Percentiles rank a stretch among this genome's conserved stretches.
Evolutionary conservation across 257 asterid species (phyloP).

Genomic region (Solanum tarapatanum): DNA sequence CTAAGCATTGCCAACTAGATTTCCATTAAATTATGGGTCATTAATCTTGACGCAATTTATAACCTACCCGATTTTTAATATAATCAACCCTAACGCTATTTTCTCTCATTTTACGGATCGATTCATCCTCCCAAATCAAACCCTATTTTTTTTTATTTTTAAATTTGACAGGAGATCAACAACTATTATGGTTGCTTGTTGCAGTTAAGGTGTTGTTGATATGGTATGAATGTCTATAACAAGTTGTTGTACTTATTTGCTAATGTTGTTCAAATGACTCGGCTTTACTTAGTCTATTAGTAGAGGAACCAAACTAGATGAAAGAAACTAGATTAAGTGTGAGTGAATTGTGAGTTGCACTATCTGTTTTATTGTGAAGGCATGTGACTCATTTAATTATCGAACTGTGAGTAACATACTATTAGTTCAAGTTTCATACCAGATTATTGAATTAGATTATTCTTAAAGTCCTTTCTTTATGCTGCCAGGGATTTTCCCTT

Average conservation of each 20-base stretch:
- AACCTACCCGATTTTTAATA: not conserved
- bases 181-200: not conserved
- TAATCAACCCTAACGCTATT: too few species aligned
- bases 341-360: not conserved
- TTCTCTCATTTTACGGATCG: not conserved
- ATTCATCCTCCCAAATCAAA: not conserved
- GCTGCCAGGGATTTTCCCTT: constrained; percentile 60
- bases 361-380: constrained; percentile 26
- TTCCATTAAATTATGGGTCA: too few species aligned
- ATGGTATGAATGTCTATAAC: not conserved
- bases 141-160: too few species aligned
- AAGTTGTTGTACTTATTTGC: not conserved
- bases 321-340: not conserved
- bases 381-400: constrained; percentile 92
- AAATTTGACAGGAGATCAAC: not conserved
- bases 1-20: not conserved
- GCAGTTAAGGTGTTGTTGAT: not conserved
- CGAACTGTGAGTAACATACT: constrained; percentile 42
- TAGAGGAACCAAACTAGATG: not conserved
- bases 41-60: too few species aligned
- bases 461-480: not conserved
- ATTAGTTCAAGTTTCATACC: not conserved
- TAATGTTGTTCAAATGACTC: not conserved
- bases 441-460: not conserved
- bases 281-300: not conserved